A percentile compares a stretch with the other conserved stretches of the same genome.
Evolutionary conservation across 1,139 yeast species (phyloP).

Genomic region (Taiozyma sp.): DNA sequence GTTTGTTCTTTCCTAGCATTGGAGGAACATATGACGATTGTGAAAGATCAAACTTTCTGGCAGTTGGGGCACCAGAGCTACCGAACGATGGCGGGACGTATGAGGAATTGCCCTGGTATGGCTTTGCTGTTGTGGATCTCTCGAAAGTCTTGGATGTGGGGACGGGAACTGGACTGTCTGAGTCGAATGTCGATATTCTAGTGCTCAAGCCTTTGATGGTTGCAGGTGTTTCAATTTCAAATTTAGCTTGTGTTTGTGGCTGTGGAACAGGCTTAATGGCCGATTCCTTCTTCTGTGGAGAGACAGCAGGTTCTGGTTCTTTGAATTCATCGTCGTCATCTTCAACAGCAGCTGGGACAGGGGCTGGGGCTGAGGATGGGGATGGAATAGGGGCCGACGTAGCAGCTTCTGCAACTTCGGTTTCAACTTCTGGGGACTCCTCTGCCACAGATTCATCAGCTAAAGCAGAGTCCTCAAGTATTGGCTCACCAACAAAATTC

Average conservation of each 20-base stretch:
- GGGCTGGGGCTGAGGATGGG: neutral
- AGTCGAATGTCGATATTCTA: slow-evolving; percentile 14
- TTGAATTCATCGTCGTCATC: slow-evolving; percentile 1
- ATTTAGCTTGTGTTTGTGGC: slow-evolving; percentile 1
- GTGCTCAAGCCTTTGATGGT: slow-evolving; percentile 6
- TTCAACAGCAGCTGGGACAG: neutral
- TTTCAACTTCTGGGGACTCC: neutral
- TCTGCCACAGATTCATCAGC: slow-evolving; percentile 1
- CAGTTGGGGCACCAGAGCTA: slow-evolving; percentile 4
- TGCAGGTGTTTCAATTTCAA: slow-evolving; percentile 3
- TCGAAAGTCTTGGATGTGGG: slow-evolving; percentile 19
- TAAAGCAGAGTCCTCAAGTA: neutral
- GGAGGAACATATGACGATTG: slow-evolving; percentile 24
- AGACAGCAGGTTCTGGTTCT: neutral
- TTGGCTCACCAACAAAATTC: slow-evolving; percentile 54
- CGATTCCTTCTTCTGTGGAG: neutral
- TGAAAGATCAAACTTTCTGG: slow-evolving; percentile 12
- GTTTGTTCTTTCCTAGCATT: slow-evolving; percentile 12
- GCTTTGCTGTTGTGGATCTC: slow-evolving; percentile 8
- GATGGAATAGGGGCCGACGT: neutral
- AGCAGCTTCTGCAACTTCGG: neutral
- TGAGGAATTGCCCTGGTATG: slow-evolving; percentile 33
- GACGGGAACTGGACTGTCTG: slow-evolving; percentile 12
- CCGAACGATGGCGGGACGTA: slow-evolving; percentile 35
- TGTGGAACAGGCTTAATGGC: slow-evolving; percentile 1